These are phyloP conservation scores for Borealophlyctis nickersoniae DNA, from an alignment of 192 early-diverging fungal genomes.

Conservation along the genomic window DNA sequence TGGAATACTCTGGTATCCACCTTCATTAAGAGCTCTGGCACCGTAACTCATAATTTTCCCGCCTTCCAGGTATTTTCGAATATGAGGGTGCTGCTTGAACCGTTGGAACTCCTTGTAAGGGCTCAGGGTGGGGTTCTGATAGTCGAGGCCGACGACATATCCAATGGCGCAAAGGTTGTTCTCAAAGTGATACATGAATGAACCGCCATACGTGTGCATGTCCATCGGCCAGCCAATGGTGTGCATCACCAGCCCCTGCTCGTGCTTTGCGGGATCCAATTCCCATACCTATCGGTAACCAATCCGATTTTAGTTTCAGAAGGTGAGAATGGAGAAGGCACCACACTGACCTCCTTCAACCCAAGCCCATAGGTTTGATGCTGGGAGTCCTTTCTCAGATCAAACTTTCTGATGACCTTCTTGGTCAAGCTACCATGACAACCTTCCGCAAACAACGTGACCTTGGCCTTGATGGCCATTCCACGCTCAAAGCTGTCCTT, in stretches of 20 bases:
- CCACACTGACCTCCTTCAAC: constrained; percentile 82
- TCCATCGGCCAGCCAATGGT: constrained; percentile 91
- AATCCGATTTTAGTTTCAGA: not conserved
- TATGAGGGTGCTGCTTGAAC: constrained; percentile 89
- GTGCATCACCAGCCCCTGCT: constrained; percentile 79
- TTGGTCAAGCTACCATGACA: constrained; percentile 97
- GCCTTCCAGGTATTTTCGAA: constrained; percentile 79
- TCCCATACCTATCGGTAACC: constrained; percentile 71
- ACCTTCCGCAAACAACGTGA: constrained; percentile 95
- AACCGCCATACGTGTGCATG: constrained; percentile 87
- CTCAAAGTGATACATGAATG: constrained; percentile 95
- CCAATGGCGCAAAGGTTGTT: constrained; percentile 84
- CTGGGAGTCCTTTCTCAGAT: constrained; percentile 79
- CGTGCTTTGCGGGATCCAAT: constrained; percentile 77
- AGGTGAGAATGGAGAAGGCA: not conserved
- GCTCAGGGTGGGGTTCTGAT: constrained; percentile 88
- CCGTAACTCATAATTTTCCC: constrained; percentile 90
- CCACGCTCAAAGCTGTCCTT: constrained; percentile 92
- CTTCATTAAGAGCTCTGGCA: constrained; percentile 95
- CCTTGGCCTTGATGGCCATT: constrained; percentile 90
- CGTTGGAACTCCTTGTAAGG: constrained; percentile 98
- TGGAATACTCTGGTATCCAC: constrained; percentile 92
- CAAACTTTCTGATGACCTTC: constrained; percentile 80
- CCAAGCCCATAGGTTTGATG: constrained; percentile 95
- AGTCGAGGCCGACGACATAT: constrained; percentile 89